Conservation (phyloP, 2,329 filamentous ascomycete genomes). For the Aureobasidium sp. region DNA sequence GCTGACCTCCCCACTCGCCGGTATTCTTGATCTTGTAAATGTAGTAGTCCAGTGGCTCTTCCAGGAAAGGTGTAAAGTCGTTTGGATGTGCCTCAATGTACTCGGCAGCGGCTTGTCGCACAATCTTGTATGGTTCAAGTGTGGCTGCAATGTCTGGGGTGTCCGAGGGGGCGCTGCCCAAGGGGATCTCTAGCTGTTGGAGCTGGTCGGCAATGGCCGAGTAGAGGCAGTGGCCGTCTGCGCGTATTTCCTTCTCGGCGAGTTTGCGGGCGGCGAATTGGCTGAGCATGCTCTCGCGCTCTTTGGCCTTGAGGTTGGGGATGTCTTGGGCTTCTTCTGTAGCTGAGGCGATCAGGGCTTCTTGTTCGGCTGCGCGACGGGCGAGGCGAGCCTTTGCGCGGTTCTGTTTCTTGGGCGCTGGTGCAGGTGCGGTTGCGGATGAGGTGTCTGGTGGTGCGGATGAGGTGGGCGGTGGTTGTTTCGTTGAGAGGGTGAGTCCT, state of each 20-base stretch:
- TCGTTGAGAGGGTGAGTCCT: background rate
- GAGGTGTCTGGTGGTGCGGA: slow-evolving; percentile 17
- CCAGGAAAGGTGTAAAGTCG: slow-evolving; percentile 81
- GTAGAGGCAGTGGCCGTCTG: slow-evolving; percentile 94
- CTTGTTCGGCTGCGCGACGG: slow-evolving; percentile 77
- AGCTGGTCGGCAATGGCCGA: slow-evolving; percentile 80
- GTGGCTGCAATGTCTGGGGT: slow-evolving; percentile 17
- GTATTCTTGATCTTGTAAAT: slow-evolving; percentile 72
- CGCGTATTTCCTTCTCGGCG: slow-evolving; percentile 69
- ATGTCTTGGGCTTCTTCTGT: slow-evolving; percentile 67
- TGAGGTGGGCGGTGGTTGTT: slow-evolving; percentile 16
- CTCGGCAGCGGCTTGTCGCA: slow-evolving; percentile 64
- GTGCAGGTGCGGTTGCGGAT: background rate
- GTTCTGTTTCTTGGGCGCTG: slow-evolving; percentile 64
- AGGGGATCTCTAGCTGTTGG: slow-evolving; percentile 35
- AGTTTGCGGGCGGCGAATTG: slow-evolving; percentile 60
- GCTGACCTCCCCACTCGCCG: slow-evolving; percentile 91
- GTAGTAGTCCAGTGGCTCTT: slow-evolving; percentile 70
- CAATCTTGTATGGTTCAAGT: slow-evolving; percentile 50
- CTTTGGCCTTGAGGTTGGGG: slow-evolving; percentile 64
- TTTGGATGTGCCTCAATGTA: slow-evolving; percentile 70
- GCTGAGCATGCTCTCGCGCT: slow-evolving; percentile 62
- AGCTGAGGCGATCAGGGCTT: slow-evolving; percentile 60
- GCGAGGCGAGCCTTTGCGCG: slow-evolving; percentile 87
- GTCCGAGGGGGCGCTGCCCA: slow-evolving; percentile 26